Base-by-base conservation (phyloP, 2,329 filamentous ascomycete species). In the Fusarium lyarnte region DNA sequence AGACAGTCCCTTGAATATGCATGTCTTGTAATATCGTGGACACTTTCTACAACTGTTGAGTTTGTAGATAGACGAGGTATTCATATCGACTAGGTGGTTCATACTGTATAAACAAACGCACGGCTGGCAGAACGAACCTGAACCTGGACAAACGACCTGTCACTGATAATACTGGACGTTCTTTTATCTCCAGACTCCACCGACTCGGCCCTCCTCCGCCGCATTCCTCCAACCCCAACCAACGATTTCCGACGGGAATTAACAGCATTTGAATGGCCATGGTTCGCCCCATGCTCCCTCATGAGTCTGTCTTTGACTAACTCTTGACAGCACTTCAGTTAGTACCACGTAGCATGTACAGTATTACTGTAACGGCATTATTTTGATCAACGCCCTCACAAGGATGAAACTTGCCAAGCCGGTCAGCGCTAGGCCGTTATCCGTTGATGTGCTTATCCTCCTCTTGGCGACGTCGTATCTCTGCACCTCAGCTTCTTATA, bases 341-440 rank as follows among this genome's bases (percentile, higher is more conserved):
- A 39, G 10, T 16, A 38, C 10, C 19, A 53, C 31, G 33, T 27
- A 53, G 33, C 23, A 27, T 27, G 49, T 36, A 25, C 47, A 9
- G 27, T 21, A 21, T 6, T 17, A 17, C 27, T 49, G 14, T 9
- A 8, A n/a, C 8, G 12, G 49, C 7, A 38, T 31, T 35, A 49
- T 61, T 53, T 62, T 39, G 54, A 68, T 49, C 65, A 67, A 23
- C 55, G 51, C 10, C 31, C 4, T 51, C 38, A 42, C 58, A 47
- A 31, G 29, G 29, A 64, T 64, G 66, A 69, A 69, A 69, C 65
- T 36, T 54, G 65, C 66, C 66, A 69, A 69, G 66, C 58, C 63
- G 21, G 51, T 69, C 58, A 69, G 66, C 66, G 13, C 66, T 69
- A 69, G 14, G 47, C 57, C 57, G 58, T 25, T 39, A 68, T 63